A percentile compares a stretch with the other conserved stretches of the same genome.
phyloP scores from a whole-genome alignment of 495 filamentous ascomycete species.

The Talaromyces stipitatus region DNA sequence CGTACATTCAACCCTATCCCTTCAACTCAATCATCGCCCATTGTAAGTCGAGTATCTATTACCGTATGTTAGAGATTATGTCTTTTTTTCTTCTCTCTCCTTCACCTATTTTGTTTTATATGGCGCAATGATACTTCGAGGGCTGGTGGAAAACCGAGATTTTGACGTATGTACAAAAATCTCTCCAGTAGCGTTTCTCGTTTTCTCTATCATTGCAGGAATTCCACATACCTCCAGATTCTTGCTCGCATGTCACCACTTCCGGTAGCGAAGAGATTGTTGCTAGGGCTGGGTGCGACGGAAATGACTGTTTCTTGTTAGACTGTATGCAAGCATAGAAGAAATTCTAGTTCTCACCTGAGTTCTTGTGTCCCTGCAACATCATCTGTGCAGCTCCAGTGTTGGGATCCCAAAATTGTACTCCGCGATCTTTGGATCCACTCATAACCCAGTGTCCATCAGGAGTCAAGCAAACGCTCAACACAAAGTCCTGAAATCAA shows the following conservation, averaged over 20 bases:
- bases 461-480: constrained; percentile 80
- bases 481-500: constrained; percentile 70
- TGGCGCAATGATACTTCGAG: constrained; percentile 4
- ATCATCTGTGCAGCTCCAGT: constrained; percentile 85
- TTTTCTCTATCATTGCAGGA: constrained; percentile 2
- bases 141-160: background rate
- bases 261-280: constrained; percentile 76
- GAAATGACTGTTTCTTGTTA: constrained; percentile 59
- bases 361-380: constrained; percentile 91
- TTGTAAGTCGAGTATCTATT: constrained; percentile 37
- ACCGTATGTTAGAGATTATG: constrained; percentile 4
- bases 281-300: constrained; percentile 75
- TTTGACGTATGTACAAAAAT: background rate
- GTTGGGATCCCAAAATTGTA: constrained; percentile 88
- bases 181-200: constrained; percentile 5
- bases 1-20: constrained; percentile 11
- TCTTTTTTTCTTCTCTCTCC: background rate
- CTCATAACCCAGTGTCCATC: constrained; percentile 87
- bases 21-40: constrained; percentile 37
- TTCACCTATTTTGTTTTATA: background rate
- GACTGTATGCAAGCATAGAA: constrained; percentile 8
- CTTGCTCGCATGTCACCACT: constrained; percentile 86
- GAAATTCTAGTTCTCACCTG: constrained; percentile 43
- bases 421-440: constrained; percentile 82
- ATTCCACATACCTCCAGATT: constrained; percentile 68